phyloP scores from a whole-genome alignment of 495 filamentous ascomycete species.

The Recurvomyces mirabilis region DNA sequence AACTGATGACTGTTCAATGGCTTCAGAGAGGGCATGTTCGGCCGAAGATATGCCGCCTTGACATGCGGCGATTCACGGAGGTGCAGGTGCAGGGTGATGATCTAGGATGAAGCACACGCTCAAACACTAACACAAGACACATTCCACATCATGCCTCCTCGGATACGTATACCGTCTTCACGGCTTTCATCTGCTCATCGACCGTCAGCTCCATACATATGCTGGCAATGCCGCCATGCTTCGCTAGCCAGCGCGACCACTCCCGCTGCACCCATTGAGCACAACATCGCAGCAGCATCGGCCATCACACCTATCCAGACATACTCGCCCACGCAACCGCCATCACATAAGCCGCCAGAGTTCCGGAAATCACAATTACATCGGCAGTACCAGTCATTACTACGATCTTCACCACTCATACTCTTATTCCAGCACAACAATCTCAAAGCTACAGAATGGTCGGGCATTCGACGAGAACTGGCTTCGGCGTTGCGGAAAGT shows the following conservation, averaged over 20 bases:
- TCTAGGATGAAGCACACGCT: too few species aligned
- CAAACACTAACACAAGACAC: too few species aligned
- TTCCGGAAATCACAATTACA: constrained; percentile 91
- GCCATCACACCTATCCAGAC: constrained; percentile 43
- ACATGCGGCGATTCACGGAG: too few species aligned
- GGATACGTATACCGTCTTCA: constrained; percentile 3
- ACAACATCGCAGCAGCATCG: constrained; percentile 42
- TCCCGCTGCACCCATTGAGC: constrained; percentile 40
- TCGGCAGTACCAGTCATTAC: constrained; percentile 82
- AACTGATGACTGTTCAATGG: too few species aligned
- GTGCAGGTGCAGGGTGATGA: too few species aligned
- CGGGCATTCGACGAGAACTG: constrained; percentile 73
- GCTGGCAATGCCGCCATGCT: constrained; percentile 38
- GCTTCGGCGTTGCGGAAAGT: constrained; percentile 54
- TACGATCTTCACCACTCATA: constrained; percentile 78
- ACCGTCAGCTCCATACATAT: constrained; percentile 10
- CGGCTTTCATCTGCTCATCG: constrained; percentile 1
- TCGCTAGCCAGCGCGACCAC: constrained; percentile 38
- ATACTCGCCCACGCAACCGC: constrained; percentile 66
- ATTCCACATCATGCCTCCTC: constrained; percentile 18
- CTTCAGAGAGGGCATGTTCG: too few species aligned
- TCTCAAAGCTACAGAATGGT: constrained; percentile 77
- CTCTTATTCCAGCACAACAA: constrained; percentile 98
- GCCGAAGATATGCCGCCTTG: too few species aligned
- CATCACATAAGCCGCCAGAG: constrained; percentile 75